Base-by-base conservation (phyloP, 257 asterid species). In the Jacaranda copaia region DNA sequence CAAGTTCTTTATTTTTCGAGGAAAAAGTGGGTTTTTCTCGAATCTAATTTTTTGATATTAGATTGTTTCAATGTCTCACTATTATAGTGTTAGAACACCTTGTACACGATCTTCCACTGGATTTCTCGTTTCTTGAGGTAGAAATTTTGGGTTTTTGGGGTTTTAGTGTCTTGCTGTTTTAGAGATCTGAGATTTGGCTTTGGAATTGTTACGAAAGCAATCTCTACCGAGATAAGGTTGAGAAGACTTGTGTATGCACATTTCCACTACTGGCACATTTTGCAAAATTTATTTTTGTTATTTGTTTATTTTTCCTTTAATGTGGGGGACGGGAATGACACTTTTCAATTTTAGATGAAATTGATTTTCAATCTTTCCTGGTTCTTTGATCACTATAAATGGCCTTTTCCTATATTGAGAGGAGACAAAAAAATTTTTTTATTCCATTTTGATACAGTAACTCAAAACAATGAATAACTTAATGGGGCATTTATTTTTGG, bases 11-110 rank as follows among this genome's bases (percentile, higher is more conserved):
- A 20, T 49, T 76, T 71, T 5, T 61, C 9, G 20, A 2, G 16
- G 68, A 58, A 77, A 42, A 72, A 70, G 66, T 70, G 68, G 85
- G 80, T 61, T 77, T 62, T 36, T 39, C 16, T 65, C n/a, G 40
- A 14, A 58, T 58, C 48, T 57, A 52, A 9, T 7, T 55, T 38
- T 51, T 78, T 53, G 68, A 51, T 62, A n/a, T 19, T 36, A 5
- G 6, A 42, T 18, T 25, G 38, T 46, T 61, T 43, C 60, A 19
- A 45, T 18, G 32, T 20, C 8, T 42, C 4, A 8, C 1, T 36
- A 35, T 32, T 35, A 40, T 32, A 61, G 32, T 25, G 2, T 25
- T 25, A 25, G 32, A 25, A 25, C 32, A 25, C 32, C 32, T 25
- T 25, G 32, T 25, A 25, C 32, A 2, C 32, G 32, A 25, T 25